Evolutionary conservation across 73 alveolate species (phyloP).

Genomic region (Paraurostyla sp.): DNA sequence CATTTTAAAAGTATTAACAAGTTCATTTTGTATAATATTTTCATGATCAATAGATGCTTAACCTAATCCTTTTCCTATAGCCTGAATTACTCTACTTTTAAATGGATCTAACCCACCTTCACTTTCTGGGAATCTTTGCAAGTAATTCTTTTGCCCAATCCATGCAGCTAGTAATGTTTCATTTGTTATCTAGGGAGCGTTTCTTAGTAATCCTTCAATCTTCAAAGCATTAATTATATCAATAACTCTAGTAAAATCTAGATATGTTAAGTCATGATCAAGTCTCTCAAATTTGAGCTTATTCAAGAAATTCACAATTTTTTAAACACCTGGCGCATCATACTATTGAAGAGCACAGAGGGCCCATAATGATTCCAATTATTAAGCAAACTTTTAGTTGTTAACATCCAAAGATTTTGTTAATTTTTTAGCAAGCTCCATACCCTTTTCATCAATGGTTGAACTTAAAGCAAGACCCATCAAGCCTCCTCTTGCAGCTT

Average conservation of each 20-base stretch:
- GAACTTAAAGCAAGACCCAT: slow-evolving; percentile 44
- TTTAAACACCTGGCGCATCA: not conserved
- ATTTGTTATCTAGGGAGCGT: slow-evolving; percentile 2
- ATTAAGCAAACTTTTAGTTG: not conserved
- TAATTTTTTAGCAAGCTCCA: not conserved
- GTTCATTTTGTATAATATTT: slow-evolving; percentile 25
- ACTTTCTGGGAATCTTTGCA: not conserved
- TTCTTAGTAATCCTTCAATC: slow-evolving; percentile 31
- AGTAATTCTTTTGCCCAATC: not conserved
- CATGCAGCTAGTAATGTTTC: not conserved
- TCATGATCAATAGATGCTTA: slow-evolving; percentile 21
- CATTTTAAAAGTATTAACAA: not conserved
- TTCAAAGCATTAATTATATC: slow-evolving; percentile 1
- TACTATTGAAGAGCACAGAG: slow-evolving; percentile 25
- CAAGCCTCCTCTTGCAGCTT: slow-evolving; percentile 13
- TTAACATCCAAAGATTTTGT: not conserved
- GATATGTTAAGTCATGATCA: not conserved
- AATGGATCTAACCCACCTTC: slow-evolving; percentile 29
- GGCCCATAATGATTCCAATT: slow-evolving; percentile 1
- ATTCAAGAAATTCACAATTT: not conserved
- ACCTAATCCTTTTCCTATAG: slow-evolving; percentile 25
- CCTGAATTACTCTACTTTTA: slow-evolving; percentile 32
- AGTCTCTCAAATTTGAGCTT: slow-evolving; percentile 38
- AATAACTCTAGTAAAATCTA: not conserved
- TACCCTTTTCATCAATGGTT: not conserved